These are phyloP conservation scores for Annulohypoxylon bovei DNA, from an alignment of 495 filamentous ascomycete genomes.

Conservation along the genomic window DNA sequence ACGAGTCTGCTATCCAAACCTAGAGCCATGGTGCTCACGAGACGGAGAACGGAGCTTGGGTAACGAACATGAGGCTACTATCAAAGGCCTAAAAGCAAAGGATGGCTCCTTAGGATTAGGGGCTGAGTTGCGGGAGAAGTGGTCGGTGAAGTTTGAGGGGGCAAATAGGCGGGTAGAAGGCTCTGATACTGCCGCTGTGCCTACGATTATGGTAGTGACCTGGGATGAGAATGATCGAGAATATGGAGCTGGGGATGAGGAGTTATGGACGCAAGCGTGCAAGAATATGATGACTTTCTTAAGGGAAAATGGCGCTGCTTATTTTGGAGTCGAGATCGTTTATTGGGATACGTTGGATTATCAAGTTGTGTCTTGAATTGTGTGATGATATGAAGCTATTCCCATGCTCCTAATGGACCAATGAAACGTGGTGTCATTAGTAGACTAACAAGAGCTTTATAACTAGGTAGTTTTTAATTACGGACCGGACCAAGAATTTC, in stretches of 20 bases:
- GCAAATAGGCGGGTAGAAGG: slow-evolving; percentile 13
- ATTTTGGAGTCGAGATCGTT: slow-evolving; percentile 30
- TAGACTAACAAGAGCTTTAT: too few species aligned
- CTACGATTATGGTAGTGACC: slow-evolving; percentile 28
- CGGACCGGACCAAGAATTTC: slow-evolving; percentile 10
- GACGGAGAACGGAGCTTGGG: slow-evolving; percentile 22
- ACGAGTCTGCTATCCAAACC: slow-evolving; percentile 23
- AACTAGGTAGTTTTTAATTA: too few species aligned
- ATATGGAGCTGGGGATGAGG: slow-evolving; percentile 22
- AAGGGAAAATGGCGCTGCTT: slow-evolving; percentile 12
- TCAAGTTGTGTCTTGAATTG: slow-evolving; percentile 23
- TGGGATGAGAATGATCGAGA: slow-evolving; percentile 25
- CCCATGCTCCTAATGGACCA: background rate
- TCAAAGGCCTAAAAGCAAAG: slow-evolving; percentile 16
- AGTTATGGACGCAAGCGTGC: slow-evolving; percentile 17
- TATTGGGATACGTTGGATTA: slow-evolving; percentile 31
- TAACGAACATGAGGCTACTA: slow-evolving; percentile 9
- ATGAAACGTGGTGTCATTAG: background rate
- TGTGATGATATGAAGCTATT: background rate
- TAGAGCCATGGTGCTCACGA: slow-evolving; percentile 16
- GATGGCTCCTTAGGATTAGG: slow-evolving; percentile 1
- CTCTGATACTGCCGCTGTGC: slow-evolving; percentile 8
- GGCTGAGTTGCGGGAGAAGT: slow-evolving; percentile 7
- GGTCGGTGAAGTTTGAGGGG: slow-evolving; percentile 26
- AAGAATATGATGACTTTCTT: slow-evolving; percentile 18